A percentile compares a stretch with the other conserved stretches of the same genome.
Conservation (phyloP, 2,329 filamentous ascomycete species). For the Mycocentrospora acerina region DNA sequence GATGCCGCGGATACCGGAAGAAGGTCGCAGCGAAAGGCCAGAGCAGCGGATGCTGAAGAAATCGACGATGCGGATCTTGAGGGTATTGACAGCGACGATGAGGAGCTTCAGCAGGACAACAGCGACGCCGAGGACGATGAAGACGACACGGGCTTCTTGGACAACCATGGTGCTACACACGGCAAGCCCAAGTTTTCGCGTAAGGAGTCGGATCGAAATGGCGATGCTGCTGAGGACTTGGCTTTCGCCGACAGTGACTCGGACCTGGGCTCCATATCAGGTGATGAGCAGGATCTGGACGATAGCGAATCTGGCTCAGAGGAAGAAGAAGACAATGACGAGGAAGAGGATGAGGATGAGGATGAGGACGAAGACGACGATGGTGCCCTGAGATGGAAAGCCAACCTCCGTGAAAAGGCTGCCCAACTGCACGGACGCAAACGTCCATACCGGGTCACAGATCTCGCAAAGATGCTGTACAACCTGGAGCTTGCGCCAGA, state of each 20-base stretch:
- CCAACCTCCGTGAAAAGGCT: conserved; percentile 77
- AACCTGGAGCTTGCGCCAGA: conserved; percentile 73
- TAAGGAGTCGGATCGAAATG: conserved; percentile 32
- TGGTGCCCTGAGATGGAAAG: conserved; percentile 80
- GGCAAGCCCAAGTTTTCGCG: conserved; percentile 33
- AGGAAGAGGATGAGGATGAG: conserved; percentile 65
- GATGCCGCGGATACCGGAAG: conserved; percentile 61
- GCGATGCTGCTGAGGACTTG: conserved; percentile 62
- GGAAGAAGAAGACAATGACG: conserved; percentile 48
- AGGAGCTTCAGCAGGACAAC: conserved; percentile 52
- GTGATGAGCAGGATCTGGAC: conserved; percentile 46
- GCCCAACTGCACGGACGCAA: conserved; percentile 68
- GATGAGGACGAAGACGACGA: conserved; percentile 63
- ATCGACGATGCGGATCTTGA: conserved; percentile 56
- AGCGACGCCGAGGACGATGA: conserved; percentile 54
- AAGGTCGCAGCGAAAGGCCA: conserved; percentile 54
- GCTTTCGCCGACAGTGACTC: conserved; percentile 97
- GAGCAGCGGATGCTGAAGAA: conserved; percentile 49
- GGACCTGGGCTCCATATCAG: conserved; percentile 85
- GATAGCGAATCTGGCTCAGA: conserved; percentile 57
- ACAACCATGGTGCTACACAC: conserved; percentile 45
- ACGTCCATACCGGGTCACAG: conserved; percentile 73
- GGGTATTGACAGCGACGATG: conserved; percentile 54
- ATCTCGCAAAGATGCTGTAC: conserved; percentile 87
- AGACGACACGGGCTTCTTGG: conserved; percentile 51